Conservation (phyloP, 768 basidiomycete species). For the Suillus luteus region DNA sequence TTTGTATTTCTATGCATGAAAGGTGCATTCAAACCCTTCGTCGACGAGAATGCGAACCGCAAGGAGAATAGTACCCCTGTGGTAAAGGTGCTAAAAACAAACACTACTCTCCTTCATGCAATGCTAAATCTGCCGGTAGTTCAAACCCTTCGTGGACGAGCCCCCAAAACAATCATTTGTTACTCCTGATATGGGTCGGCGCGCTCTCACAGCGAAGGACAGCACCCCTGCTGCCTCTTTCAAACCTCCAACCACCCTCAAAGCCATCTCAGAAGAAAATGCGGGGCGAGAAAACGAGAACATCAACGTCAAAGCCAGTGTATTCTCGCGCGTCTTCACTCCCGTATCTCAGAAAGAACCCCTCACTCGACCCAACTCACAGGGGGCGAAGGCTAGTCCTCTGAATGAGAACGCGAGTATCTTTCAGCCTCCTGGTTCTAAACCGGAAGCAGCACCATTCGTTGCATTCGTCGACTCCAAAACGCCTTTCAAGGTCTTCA, state of each 20-base stretch:
- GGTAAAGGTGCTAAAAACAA: slow-evolving; percentile 18
- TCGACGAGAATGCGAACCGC: slow-evolving; percentile 57
- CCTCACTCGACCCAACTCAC: slow-evolving; percentile 25
- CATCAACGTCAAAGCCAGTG: slow-evolving; percentile 29
- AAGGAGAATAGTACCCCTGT: slow-evolving; percentile 44
- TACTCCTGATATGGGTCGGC: slow-evolving; percentile 35
- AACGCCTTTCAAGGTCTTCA: slow-evolving; percentile 64
- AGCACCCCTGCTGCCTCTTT: slow-evolving; percentile 21
- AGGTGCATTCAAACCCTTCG: slow-evolving; percentile 60
- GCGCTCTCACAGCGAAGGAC: slow-evolving; percentile 43
- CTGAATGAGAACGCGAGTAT: slow-evolving; percentile 19
- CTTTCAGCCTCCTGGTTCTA: slow-evolving; percentile 15
- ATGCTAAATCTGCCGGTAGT: slow-evolving; percentile 41
- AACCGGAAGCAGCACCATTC: slow-evolving; percentile 38
- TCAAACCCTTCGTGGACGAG: slow-evolving; percentile 67
- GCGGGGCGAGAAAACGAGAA: slow-evolving; percentile 16
- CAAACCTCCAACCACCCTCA: slow-evolving; percentile 31
- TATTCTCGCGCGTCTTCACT: slow-evolving; percentile 68
- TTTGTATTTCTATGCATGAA: slow-evolving; percentile 12
- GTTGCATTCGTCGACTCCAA: slow-evolving; percentile 42
- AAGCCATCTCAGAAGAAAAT: slow-evolving; percentile 39
- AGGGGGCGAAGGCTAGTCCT: slow-evolving; percentile 19
- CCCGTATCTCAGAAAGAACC: slow-evolving; percentile 49
- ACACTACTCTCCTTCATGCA: not conserved
- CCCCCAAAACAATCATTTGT: slow-evolving; percentile 43